phyloP scores from a whole-genome alignment of 805 yeast species.

The Yueomyces sinensis region DNA sequence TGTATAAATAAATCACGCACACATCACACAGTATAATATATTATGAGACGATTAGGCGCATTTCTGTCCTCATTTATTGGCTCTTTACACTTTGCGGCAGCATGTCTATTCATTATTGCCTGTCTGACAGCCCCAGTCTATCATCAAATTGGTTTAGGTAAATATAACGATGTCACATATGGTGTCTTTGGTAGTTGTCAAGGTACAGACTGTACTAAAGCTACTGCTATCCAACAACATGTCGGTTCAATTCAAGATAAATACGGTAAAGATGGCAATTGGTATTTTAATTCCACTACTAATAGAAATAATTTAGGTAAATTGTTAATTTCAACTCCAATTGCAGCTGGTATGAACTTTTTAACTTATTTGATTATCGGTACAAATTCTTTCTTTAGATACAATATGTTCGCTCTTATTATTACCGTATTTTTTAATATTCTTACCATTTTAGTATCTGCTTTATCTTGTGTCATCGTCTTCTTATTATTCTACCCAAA shows the following conservation, averaged over 20 bases:
- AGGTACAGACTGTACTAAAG: constrained; percentile 28
- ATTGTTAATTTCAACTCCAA: constrained; percentile 46
- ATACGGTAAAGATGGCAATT: constrained; percentile 10
- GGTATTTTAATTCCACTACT: constrained; percentile 31
- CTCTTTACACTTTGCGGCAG: neutral
- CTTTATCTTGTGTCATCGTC: constrained; percentile 40
- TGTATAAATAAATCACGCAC: neutral
- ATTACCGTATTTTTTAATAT: constrained; percentile 33
- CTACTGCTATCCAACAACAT: constrained; percentile 23
- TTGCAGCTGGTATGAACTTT: constrained; percentile 53
- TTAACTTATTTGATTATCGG: constrained; percentile 28
- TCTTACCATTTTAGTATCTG: constrained; percentile 40
- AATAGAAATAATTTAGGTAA: constrained; percentile 42
- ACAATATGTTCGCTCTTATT: constrained; percentile 11
- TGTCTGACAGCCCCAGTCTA: constrained; percentile 49
- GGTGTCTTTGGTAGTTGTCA: constrained; percentile 62
- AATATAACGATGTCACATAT: constrained; percentile 32
- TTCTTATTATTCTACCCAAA: constrained; percentile 52
- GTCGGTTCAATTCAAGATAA: constrained; percentile 11
- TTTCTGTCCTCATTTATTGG: neutral
- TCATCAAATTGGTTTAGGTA: constrained; percentile 27
- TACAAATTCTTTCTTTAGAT: constrained; percentile 20
- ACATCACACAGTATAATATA: no score
- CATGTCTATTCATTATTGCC: constrained; percentile 35
- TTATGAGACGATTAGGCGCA: neutral